Conservation (phyloP, 108 stramenopile genomes). For the Stephanodiscus minutulus region DNA sequence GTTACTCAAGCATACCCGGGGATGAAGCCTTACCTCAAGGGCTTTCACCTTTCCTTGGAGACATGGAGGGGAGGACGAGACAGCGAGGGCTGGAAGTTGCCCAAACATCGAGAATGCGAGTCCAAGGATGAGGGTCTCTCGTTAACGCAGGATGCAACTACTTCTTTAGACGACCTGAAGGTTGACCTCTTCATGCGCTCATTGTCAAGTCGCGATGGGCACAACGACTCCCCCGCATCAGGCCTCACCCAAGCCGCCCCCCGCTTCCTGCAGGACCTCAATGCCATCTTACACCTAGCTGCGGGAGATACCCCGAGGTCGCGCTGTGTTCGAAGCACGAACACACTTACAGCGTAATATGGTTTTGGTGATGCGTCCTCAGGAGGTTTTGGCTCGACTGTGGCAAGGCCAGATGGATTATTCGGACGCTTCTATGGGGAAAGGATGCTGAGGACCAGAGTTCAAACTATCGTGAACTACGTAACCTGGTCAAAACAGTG, state of each 20-base stretch:
- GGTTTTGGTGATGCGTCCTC: too few relatives aligned
- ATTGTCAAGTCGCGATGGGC: background rate
- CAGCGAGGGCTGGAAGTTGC: conserved; percentile 49
- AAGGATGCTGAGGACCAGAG: background rate
- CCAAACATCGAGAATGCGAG: conserved; percentile 9
- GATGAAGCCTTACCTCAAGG: conserved; percentile 51
- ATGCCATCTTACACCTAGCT: conserved; percentile 15
- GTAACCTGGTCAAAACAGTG: conserved; percentile 29
- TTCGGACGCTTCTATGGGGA: conserved; percentile 1
- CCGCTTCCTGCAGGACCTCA: conserved; percentile 31
- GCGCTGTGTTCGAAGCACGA: background rate
- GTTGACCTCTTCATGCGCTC: too few relatives aligned
- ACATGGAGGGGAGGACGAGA: conserved; percentile 44
- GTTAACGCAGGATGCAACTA: background rate
- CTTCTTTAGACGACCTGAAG: too few relatives aligned
- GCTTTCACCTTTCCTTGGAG: conserved; percentile 48
- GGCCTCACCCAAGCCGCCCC: conserved; percentile 32
- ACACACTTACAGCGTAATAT: background rate
- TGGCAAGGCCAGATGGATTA: conserved; percentile 3
- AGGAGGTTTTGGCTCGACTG: conserved; percentile 19
- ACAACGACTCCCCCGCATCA: too few relatives aligned
- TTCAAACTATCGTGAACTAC: conserved; percentile 17
- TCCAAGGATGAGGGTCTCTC: background rate
- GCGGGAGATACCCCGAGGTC: conserved; percentile 2
- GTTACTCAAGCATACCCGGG: too few relatives aligned